Percentiles rank a stretch among this genome's conserved stretches.
These are phyloP conservation scores for Claviceps sp. DNA, from an alignment of 2,329 filamentous ascomycete species.

Conservation along the genomic window DNA sequence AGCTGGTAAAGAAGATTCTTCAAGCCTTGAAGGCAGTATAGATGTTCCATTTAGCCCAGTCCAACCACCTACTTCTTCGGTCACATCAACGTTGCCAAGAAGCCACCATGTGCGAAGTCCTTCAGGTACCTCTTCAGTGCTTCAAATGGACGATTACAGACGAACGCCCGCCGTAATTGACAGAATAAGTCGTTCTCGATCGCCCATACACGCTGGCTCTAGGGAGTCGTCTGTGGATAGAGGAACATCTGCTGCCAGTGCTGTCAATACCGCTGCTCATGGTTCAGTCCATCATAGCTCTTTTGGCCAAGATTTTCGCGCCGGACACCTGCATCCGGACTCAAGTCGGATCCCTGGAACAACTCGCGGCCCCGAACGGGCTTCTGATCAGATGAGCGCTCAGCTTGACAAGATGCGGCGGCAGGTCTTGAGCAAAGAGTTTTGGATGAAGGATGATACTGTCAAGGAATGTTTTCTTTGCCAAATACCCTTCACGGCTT, in stretches of 20 bases:
- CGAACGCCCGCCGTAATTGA: conserved; percentile 39
- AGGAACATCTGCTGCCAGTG: conserved; percentile 41
- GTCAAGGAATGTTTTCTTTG: conserved; percentile 96
- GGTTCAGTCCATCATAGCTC: conserved; percentile 44
- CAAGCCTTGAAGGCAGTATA: conserved; percentile 30
- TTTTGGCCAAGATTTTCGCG: conserved; percentile 33
- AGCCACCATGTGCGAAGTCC: conserved; percentile 18
- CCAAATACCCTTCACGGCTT: conserved; percentile 79
- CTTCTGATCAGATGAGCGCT: conserved; percentile 44
- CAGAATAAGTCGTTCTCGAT: conserved; percentile 36
- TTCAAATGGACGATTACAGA: conserved; percentile 25
- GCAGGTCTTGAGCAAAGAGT: conserved; percentile 84
- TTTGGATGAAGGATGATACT: conserved; percentile 99
- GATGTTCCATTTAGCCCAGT: conserved; percentile 31
- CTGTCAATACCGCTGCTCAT: conserved; percentile 45
- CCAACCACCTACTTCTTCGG: conserved; percentile 19
- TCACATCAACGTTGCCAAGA: conserved; percentile 22
- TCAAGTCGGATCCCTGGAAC: conserved; percentile 42
- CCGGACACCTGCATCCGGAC: conserved; percentile 31
- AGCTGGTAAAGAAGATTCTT: conserved; percentile 28
- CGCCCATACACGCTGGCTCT: conserved; percentile 31
- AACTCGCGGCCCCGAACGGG: conserved; percentile 37
- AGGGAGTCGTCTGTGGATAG: conserved; percentile 46
- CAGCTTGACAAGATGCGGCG: conserved; percentile 62
- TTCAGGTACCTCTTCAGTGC: conserved; percentile 21